Base-by-base conservation (phyloP, 2,329 filamentous ascomycete species). In the Stemphylium vesicarium region DNA sequence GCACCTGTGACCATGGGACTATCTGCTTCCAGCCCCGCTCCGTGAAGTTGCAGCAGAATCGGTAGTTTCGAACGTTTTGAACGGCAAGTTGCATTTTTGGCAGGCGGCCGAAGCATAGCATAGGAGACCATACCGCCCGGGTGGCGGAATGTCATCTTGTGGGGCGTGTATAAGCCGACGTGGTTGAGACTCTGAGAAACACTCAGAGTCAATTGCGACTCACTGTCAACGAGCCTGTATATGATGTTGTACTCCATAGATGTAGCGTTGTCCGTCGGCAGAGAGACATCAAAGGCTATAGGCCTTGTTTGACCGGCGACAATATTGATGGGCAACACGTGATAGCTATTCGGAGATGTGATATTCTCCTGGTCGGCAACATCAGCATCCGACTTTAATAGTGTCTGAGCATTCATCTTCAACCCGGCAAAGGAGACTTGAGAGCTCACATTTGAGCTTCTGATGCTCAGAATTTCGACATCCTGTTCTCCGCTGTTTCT, bases 1-100 rank as follows among this genome's bases (percentile, higher is more conserved):
- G 79, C 77, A 48, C 80, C 76, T 37, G 79, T 74, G 1, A 81
- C 79, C 57, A 77, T 65, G 12, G 77, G 68, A 50, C 72, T 78
- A 53, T 83, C 80, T 26, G 80, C 83, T 57, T 86, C 82, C 10
- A 86, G 69, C 0, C 84, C 84, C 29, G 84, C 84, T 11, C 84
- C 84, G 69, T 86, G 84, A 13, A 86, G 70, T 24, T 70, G 74
- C 16, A 86, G 59, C 12, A 86, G 68, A 3, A 86, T 65, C 5
- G 84, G 83, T 9, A 82, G 59, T 2, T 59, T 65, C 8, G 54
- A 50, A 3, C 54, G 52, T 7, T 46, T 53, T 10, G 60, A 16
- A 8, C 48, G 22, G 47, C 72, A 75, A 4, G 68, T 68, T 13
- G 73, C 72, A 51, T 78, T 76, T 33, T 63, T 59, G 0, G 81